Conservation (phyloP, 495 filamentous ascomycete species). For the Penicillium simplicissimum region DNA sequence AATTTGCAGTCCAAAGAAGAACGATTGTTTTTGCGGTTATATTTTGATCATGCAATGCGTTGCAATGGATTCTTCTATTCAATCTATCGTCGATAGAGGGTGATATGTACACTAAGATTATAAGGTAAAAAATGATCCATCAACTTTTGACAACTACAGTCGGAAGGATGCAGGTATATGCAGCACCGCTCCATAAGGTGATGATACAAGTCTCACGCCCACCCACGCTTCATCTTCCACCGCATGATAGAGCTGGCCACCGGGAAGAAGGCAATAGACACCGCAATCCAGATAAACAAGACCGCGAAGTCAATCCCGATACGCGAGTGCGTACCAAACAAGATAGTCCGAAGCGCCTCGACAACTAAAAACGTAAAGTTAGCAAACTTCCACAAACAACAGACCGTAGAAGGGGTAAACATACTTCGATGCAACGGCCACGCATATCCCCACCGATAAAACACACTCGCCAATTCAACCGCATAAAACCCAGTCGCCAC, state of each 20-base stretch:
- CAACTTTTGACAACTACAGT: too few relatives aligned
- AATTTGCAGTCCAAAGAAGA: neutral
- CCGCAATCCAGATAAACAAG: slow-evolving; percentile 59
- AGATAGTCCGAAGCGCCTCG: slow-evolving; percentile 59
- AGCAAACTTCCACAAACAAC: neutral
- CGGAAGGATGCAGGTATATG: neutral
- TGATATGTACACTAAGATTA: too few relatives aligned
- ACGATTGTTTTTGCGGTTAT: too few relatives aligned
- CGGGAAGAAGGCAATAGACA: slow-evolving; percentile 61
- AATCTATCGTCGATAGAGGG: too few relatives aligned
- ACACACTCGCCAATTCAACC: slow-evolving; percentile 57
- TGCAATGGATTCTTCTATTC: too few relatives aligned
- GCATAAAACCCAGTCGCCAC: slow-evolving; percentile 65
- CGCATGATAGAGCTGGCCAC: slow-evolving; percentile 59
- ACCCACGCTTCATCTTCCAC: slow-evolving; percentile 53
- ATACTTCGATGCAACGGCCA: slow-evolving; percentile 68
- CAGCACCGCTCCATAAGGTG: neutral
- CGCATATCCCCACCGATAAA: slow-evolving; percentile 69
- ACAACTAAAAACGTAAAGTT: slow-evolving; percentile 49
- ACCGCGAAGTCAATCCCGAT: slow-evolving; percentile 68
- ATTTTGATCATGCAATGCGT: too few relatives aligned
- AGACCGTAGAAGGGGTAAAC: slow-evolving; percentile 12
- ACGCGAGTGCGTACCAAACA: slow-evolving; percentile 62
- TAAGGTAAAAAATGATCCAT: too few relatives aligned
- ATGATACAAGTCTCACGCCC: neutral